phyloP scores from a whole-genome alignment of 371 early-diverging fungal genomes.

The Mortierella sp. region DNA sequence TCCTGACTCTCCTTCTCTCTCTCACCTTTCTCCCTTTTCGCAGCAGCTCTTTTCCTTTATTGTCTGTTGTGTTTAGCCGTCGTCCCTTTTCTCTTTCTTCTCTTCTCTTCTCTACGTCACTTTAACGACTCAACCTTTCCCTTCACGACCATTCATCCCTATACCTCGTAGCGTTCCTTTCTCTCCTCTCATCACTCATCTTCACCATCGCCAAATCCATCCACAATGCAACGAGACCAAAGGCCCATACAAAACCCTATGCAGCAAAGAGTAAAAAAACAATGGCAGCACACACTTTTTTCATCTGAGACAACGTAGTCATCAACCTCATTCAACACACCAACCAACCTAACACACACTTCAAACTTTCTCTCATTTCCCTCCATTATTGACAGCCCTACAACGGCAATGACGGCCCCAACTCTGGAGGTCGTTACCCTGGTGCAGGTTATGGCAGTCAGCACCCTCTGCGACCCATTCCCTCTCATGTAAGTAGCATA shows the following conservation, averaged over 20 bases:
- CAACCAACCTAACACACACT: not conserved
- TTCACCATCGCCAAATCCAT: not conserved
- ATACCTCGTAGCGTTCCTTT: not conserved
- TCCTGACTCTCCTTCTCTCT: slow-evolving; percentile 5
- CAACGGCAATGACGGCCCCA: slow-evolving; percentile 28
- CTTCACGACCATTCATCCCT: not conserved
- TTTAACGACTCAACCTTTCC: not conserved
- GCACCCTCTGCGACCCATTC: slow-evolving; percentile 46
- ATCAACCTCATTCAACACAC: not conserved
- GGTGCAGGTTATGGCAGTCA: slow-evolving; percentile 31
- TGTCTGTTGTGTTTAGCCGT: not conserved
- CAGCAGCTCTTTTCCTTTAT: not conserved
- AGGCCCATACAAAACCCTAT: slow-evolving; percentile 22
- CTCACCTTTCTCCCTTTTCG: not conserved
- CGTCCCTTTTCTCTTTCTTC: not conserved
- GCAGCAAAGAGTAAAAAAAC: slow-evolving; percentile 26
- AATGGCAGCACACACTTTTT: not conserved
- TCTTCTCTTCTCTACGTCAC: not conserved
- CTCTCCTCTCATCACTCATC: not conserved
- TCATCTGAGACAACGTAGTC: not conserved
- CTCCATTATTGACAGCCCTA: slow-evolving; percentile 11
- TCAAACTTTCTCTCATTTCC: not conserved
- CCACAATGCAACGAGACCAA: slow-evolving; percentile 22
- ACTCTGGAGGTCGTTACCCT: slow-evolving; percentile 23
- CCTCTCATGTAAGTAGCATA: slow-evolving; percentile 35